Evolutionary conservation across 305 asterid genomes (phyloP), one percentile per base, ranked within the genome.

Genomic region (Stenogyne calaminthoides): DNA sequence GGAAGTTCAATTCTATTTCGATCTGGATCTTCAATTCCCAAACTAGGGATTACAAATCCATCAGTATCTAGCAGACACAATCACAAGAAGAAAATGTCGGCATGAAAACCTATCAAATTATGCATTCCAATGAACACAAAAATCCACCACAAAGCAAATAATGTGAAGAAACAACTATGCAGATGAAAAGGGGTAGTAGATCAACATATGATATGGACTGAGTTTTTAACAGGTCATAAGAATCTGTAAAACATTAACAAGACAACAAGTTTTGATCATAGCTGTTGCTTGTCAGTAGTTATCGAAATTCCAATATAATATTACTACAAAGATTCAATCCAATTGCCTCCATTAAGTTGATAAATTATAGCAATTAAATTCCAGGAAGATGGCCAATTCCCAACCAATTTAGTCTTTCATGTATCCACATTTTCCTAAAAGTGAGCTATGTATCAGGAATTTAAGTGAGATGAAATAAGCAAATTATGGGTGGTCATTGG

Each of bases 21-120:
- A 44, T 77, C 83, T 36, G 79, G 60, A 51, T 83, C 93, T 71
- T 74, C 92, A 20, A 90, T 89, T 72, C 63, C 98, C 96, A 95
- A 77, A 80, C 96, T 95, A 63, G 99, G 98, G 77, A 95, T 90
- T 77, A 88, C 96, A 75, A 83, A 95, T 81, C 94, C 98, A 70
- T 95, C 99, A 39, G 89, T 88, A 86, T 95, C 97, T 92, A 49
- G 51, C 32, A 69, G 73, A 67, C 34, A 5, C 58, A 77, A 42
- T 63, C 15, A 44, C 62, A 61, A 61, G 19, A 37, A 64, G 6
- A 73, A 22, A 25, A 6, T n/a, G 52, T 76, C n/a, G 15, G 65
- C 25, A 47, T 32, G 18, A 1, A 29, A 1, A 6, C 18, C 57
- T 15, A 65, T 61, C 29, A 29, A 39, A 29, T 42, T 36, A 25